phyloP scores from a whole-genome alignment of 2,329 filamentous ascomycete genomes.

The Volutella citrinella region DNA sequence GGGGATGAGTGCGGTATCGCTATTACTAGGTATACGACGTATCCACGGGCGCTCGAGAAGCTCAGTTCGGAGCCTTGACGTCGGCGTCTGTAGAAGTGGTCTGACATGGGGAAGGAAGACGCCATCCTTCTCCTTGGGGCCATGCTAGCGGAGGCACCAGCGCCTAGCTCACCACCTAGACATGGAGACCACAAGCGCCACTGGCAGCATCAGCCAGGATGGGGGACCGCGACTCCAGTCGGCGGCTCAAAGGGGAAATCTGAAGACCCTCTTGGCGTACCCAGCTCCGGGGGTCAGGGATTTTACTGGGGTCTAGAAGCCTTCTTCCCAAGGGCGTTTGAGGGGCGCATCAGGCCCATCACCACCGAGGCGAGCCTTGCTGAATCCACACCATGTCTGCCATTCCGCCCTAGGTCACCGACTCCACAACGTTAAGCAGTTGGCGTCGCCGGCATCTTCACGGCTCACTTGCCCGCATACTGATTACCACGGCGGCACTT shows the following conservation, averaged over 20 bases:
- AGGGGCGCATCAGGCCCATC: no score
- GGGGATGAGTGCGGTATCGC: no score
- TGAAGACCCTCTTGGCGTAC: conserved; percentile 15
- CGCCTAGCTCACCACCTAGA: conserved; percentile 3
- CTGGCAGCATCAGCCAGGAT: conserved; percentile 1
- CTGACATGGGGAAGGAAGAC: conserved; percentile 18
- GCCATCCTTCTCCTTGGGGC: conserved; percentile 10
- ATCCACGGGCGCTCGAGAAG: no score
- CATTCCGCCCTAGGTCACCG: no score
- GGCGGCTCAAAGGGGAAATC: conserved; percentile 12
- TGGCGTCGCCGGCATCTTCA: no score
- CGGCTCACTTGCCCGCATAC: conserved; percentile 5
- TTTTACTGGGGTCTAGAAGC: conserved; percentile 12
- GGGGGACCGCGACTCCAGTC: conserved; percentile 1
- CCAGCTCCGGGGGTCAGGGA: conserved; percentile 14
- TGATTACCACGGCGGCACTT: no score
- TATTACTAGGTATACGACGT: no score
- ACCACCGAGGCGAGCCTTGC: no score
- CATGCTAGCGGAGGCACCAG: conserved; percentile 9
- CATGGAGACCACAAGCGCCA: conserved; percentile 9
- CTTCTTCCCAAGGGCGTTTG: conserved; percentile 11
- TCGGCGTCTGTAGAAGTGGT: no score
- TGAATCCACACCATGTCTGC: no score
- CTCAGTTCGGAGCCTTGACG: no score
- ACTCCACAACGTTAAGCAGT: no score